Evolutionary conservation across 768 basidiomycete species (phyloP).

Genomic region (Myochromella boudieri): DNA sequence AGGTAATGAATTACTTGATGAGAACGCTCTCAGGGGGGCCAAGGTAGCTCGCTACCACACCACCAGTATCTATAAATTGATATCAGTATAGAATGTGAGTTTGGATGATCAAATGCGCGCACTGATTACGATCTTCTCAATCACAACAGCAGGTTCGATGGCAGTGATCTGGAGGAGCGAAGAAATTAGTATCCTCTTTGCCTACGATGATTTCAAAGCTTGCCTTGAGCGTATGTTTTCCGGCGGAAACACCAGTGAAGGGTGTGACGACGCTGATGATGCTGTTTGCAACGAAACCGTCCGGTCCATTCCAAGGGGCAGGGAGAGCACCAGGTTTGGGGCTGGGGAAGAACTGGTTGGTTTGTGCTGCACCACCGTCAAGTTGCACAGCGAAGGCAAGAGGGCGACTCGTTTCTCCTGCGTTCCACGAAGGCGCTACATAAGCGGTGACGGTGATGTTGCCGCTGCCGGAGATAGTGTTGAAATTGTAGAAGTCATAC

Average conservation of each 20-base stretch:
- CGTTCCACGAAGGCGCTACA: constrained; percentile 55
- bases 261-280: constrained; percentile 41
- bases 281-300: constrained; percentile 55
- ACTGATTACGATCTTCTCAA: constrained; percentile 66
- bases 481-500: constrained; percentile 68
- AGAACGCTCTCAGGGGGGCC: constrained; percentile 60
- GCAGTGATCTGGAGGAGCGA: constrained; percentile 20
- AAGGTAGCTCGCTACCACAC: constrained; percentile 54
- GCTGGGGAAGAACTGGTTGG: constrained; percentile 45
- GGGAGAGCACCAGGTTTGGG: constrained; percentile 47
- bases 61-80: constrained; percentile 48
- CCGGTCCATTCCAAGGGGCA: constrained; percentile 42
- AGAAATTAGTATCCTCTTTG: too few relatives aligned
- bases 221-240: constrained; percentile 61
- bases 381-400: constrained; percentile 51
- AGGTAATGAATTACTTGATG: constrained; percentile 18
- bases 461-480: constrained; percentile 37
- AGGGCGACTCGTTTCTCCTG: constrained; percentile 47
- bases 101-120: constrained; percentile 10
- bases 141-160: constrained; percentile 58
- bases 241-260: constrained; percentile 42
- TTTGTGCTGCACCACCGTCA: constrained; percentile 41
- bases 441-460: constrained; percentile 49
- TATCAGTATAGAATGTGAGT: background rate
- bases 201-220: too few relatives aligned